Conservation (phyloP, 805 yeast genomes). For the Yarrowia keelungensis region DNA sequence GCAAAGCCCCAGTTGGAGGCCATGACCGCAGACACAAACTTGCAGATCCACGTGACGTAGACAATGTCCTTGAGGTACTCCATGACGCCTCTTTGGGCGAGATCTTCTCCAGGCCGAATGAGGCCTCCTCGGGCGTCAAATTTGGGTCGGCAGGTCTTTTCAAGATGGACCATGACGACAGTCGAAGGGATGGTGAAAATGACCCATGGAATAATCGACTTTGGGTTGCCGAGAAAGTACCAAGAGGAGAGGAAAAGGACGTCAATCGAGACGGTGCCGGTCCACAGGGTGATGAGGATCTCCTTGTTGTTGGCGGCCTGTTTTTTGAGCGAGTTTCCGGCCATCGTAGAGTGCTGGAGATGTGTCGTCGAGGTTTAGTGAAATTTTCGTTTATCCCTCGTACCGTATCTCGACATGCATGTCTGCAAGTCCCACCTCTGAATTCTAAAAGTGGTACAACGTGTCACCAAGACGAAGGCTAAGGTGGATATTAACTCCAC, state of each 20-base stretch:
- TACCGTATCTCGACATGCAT: constrained; percentile 9
- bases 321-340: constrained; percentile 46
- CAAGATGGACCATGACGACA: constrained; percentile 60
- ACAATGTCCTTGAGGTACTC: constrained; percentile 76
- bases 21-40: constrained; percentile 58
- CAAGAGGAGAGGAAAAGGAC: constrained; percentile 52
- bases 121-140: constrained; percentile 58
- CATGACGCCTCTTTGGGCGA: constrained; percentile 66
- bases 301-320: constrained; percentile 50
- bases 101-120: constrained; percentile 64
- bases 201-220: constrained; percentile 55
- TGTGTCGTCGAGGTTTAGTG: too few species aligned
- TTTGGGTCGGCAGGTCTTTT: constrained; percentile 66
- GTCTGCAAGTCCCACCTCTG: not conserved
- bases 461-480: constrained; percentile 18
- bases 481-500: constrained; percentile 3
- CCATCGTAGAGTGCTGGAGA: too few species aligned
- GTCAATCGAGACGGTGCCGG: constrained; percentile 53
- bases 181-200: constrained; percentile 55
- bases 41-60: constrained; percentile 67
- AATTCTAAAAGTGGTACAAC: constrained; percentile 29
- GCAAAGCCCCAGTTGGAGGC: constrained; percentile 71
- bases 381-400: not conserved
- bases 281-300: constrained; percentile 50
- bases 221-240: constrained; percentile 56